Evolutionary conservation across 441 rosid species (phyloP).

Genomic region (Erodium chrysanthum): DNA sequence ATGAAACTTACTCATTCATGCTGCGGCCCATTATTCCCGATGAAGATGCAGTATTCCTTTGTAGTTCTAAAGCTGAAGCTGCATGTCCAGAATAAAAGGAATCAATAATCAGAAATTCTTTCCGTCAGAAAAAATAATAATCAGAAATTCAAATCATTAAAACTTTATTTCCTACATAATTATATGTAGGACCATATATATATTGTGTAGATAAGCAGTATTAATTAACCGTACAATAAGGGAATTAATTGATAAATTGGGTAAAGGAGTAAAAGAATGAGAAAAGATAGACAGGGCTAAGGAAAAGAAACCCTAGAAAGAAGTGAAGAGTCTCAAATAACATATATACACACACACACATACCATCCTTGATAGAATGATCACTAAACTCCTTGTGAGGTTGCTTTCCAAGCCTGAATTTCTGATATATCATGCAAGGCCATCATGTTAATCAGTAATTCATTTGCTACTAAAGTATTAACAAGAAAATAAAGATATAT

Average conservation of each 20-base stretch:
- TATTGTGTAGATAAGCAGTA: too few relatives aligned
- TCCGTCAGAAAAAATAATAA: too few relatives aligned
- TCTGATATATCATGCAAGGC: conserved; percentile 30
- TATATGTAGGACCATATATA: too few relatives aligned
- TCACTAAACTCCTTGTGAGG: conserved; percentile 96
- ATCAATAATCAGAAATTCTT: too few relatives aligned
- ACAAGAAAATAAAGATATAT: conserved; percentile 2
- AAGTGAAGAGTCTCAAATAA: background rate
- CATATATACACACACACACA: background rate
- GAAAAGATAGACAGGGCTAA: background rate
- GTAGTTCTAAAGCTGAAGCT: conserved; percentile 76
- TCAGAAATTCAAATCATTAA: background rate
- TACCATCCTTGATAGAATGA: conserved; percentile 74
- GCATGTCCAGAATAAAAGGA: conserved; percentile 8
- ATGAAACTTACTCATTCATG: conserved; percentile 75
- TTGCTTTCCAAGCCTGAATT: conserved; percentile 98
- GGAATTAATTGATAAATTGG: background rate
- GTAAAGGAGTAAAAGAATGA: background rate
- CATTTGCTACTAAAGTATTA: conserved; percentile 2
- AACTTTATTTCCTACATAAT: background rate
- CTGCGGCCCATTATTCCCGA: conserved; percentile 79
- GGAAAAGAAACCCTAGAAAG: background rate
- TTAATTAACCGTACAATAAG: too few relatives aligned
- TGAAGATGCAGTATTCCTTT: conserved; percentile 68
- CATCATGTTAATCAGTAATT: background rate